A percentile compares a stretch with the other conserved stretches of the same genome.
These are phyloP conservation scores for Perkinsus olseni DNA, from an alignment of 169 alveolate genomes.

Conservation along the genomic window DNA sequence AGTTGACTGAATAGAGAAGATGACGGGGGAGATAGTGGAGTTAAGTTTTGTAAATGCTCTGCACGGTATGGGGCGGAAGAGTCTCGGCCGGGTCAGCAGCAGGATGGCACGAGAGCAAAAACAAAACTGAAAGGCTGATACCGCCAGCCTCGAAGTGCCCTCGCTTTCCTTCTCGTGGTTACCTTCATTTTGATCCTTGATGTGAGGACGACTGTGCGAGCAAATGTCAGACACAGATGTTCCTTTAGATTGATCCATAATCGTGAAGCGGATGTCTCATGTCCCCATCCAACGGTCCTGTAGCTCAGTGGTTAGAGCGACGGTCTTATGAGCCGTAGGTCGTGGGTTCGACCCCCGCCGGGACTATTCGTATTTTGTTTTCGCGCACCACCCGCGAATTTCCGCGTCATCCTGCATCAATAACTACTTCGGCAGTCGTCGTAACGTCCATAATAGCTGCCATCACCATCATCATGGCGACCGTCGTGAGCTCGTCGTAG, in stretches of 20 bases:
- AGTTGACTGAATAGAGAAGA: not conserved
- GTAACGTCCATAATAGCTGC: no score
- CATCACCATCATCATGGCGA: no score
- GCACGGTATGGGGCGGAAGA: not conserved
- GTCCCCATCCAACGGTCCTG: not conserved
- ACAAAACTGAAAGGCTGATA: not conserved
- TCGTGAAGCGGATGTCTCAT: no score
- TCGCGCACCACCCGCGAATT: not conserved
- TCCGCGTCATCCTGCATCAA: not conserved
- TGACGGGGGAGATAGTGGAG: not conserved
- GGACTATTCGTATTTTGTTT: not conserved
- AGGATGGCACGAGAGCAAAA: not conserved
- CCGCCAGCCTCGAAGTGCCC: no score
- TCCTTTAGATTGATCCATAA: no score
- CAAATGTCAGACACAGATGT: no score
- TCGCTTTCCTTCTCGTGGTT: no score
- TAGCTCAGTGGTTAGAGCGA: not conserved
- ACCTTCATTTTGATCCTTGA: no score
- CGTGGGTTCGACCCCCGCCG: not conserved
- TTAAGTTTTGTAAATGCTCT: not conserved
- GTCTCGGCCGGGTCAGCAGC: not conserved
- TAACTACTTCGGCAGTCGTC: no score
- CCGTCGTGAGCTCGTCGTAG: no score
- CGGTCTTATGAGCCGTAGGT: not conserved
- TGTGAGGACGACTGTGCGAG: no score